Percentiles rank a stretch among this genome's conserved stretches.
Conservation (phyloP, 495 filamentous ascomycete genomes). For the Neurospora hispaniola region DNA sequence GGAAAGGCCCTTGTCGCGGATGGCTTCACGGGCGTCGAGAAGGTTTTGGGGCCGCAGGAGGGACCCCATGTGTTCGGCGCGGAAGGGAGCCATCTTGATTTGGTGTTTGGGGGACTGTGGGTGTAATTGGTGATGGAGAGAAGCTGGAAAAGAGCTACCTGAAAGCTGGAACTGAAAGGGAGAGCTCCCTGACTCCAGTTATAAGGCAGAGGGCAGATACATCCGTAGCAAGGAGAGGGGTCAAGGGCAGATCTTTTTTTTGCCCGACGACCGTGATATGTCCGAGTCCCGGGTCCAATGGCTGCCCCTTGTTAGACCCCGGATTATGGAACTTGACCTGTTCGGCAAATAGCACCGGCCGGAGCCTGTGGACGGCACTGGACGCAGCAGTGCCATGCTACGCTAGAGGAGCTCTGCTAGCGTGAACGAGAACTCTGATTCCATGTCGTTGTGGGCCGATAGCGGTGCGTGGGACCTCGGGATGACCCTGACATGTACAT, state of each 20-base stretch:
- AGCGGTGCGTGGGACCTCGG: background rate
- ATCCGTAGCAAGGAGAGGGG: background rate
- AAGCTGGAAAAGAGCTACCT: background rate
- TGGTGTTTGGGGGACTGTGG: background rate
- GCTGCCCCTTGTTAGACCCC: background rate
- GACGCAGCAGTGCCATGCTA: background rate
- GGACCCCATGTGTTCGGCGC: slow-evolving; percentile 77
- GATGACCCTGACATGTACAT: background rate
- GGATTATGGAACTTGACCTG: background rate
- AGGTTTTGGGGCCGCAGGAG: slow-evolving; percentile 63
- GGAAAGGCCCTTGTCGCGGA: slow-evolving; percentile 48
- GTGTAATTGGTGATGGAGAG: too few relatives aligned
- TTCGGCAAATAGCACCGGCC: background rate
- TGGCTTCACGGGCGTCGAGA: slow-evolving; percentile 47
- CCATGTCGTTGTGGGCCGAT: background rate
- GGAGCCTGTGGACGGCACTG: background rate
- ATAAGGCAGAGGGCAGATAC: background rate
- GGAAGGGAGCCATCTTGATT: slow-evolving; percentile 56
- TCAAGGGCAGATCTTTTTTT: background rate
- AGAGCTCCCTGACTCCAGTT: background rate
- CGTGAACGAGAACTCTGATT: background rate
- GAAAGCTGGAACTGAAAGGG: background rate
- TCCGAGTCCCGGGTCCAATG: background rate
- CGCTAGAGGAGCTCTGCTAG: background rate
- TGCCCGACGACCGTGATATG: background rate